Evolutionary conservation across 2,329 filamentous ascomycete genomes (phyloP).

Genomic region (Ceratocystis diversiconidia): DNA sequence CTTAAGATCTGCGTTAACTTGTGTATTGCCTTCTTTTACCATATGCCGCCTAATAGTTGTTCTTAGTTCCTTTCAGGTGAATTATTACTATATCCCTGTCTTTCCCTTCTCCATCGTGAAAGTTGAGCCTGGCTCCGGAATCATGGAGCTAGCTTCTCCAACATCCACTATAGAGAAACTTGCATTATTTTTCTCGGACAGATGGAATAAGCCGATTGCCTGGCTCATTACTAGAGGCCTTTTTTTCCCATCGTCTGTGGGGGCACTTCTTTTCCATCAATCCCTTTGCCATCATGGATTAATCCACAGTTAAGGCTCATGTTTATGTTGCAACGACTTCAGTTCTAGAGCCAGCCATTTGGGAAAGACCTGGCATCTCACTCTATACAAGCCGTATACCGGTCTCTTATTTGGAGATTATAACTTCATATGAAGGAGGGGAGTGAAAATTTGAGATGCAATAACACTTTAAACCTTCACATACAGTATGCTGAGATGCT

Average conservation of each 20-base stretch:
- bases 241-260: not conserved
- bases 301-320: not conserved
- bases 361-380: not conserved
- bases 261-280: not conserved
- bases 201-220: not conserved
- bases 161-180: not conserved
- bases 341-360: not conserved
- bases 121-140: slow-evolving; percentile 7
- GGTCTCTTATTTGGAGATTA: no score
- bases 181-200: not conserved
- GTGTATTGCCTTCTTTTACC: not conserved
- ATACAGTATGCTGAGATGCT: not conserved
- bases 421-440: not conserved
- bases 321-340: not conserved
- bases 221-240: not conserved
- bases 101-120: slow-evolving; percentile 1
- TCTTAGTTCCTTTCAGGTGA: not conserved
- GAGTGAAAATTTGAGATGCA: not conserved
- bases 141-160: slow-evolving; percentile 10
- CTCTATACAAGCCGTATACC: not conserved
- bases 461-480: not conserved
- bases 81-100: not conserved
- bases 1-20: not conserved
- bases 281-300: not conserved
- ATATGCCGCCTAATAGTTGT: not conserved